Evolutionary conservation across 2,329 filamentous ascomycete species (phyloP).

Genomic region (Fusarium goolgardi): DNA sequence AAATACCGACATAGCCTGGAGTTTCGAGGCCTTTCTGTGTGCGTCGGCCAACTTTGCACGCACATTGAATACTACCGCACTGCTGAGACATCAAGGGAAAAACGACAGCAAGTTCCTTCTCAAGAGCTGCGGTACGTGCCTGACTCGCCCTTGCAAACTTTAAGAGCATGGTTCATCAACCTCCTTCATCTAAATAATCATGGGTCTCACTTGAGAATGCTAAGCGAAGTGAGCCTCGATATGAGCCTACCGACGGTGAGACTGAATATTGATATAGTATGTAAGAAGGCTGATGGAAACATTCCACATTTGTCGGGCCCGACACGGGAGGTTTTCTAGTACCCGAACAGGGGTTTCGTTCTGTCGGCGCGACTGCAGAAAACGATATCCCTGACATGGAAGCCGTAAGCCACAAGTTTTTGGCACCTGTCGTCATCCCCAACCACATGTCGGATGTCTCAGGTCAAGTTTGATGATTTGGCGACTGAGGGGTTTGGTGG

Average conservation of each 20-base stretch:
- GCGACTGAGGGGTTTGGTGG: conserved; percentile 16
- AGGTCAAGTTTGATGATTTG: conserved; percentile 35
- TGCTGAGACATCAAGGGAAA: conserved; percentile 12
- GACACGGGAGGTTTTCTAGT: not conserved
- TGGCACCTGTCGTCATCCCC: conserved; percentile 29
- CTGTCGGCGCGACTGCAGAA: conserved; percentile 18
- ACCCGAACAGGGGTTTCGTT: conserved; percentile 1
- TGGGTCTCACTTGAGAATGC: conserved; percentile 20
- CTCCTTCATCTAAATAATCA: conserved; percentile 23
- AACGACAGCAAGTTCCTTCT: conserved; percentile 3
- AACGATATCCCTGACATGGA: conserved; percentile 5
- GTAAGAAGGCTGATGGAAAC: conserved; percentile 3
- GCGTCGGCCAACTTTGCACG: conserved; percentile 11
- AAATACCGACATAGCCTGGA: not conserved
- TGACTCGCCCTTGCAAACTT: conserved; percentile 32
- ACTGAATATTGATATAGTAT: not conserved
- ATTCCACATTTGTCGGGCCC: conserved; percentile 8
- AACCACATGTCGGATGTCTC: conserved; percentile 35
- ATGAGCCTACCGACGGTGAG: conserved; percentile 1
- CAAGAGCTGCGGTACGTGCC: conserved; percentile 14
- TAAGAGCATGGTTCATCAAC: conserved; percentile 10
- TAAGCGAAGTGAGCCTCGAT: conserved; percentile 1
- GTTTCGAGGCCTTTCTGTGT: not conserved
- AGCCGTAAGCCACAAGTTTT: conserved; percentile 7
- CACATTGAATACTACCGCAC: not conserved